Evolutionary conservation across 257 asterid genomes (phyloP).

Genomic region (Agastache rugosa): DNA sequence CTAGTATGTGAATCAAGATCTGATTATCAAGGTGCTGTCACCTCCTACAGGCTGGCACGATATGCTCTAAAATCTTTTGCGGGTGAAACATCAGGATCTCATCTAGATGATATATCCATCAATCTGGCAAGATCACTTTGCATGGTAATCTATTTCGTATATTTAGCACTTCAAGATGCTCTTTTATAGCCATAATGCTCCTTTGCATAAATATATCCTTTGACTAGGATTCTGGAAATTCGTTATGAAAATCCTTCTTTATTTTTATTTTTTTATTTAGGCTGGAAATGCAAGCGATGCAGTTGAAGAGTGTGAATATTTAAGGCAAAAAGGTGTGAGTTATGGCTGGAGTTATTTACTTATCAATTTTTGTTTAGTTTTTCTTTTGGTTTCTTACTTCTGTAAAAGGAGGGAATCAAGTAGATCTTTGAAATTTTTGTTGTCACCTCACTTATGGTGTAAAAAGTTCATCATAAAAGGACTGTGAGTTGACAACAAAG

Average conservation of each 20-base stretch:
- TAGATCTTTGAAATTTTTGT: background rate
- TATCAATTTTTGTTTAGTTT: slow-evolving; percentile 6
- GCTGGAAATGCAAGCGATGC: slow-evolving; percentile 78
- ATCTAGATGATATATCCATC: slow-evolving; percentile 59
- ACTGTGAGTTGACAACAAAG: slow-evolving; percentile 15
- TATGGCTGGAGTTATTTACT: slow-evolving; percentile 35
- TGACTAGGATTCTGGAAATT: slow-evolving; percentile 22
- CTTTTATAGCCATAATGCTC: slow-evolving; percentile 18
- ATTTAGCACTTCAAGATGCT: slow-evolving; percentile 24
- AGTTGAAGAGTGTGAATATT: slow-evolving; percentile 71
- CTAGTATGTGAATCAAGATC: slow-evolving; percentile 84
- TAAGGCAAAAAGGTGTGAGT: slow-evolving; percentile 72
- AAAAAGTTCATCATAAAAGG: slow-evolving; percentile 8
- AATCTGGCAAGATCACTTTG: slow-evolving; percentile 90
- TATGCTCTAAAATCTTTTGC: slow-evolving; percentile 57
- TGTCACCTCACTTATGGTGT: slow-evolving; percentile 5
- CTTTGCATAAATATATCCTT: slow-evolving; percentile 1
- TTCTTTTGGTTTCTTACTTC: slow-evolving; percentile 17
- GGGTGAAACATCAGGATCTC: slow-evolving; percentile 53
- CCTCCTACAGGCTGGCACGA: slow-evolving; percentile 82
- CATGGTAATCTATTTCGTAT: slow-evolving; percentile 58
- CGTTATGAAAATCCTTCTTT: slow-evolving; percentile 23
- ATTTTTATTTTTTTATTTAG: slow-evolving; percentile 43
- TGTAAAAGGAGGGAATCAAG: slow-evolving; percentile 21
- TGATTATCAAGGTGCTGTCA: slow-evolving; percentile 78